Evolutionary conservation across 805 yeast species (phyloP), one percentile per base, ranked within the genome.

Genomic region (Saccharomyces mikatae): DNA sequence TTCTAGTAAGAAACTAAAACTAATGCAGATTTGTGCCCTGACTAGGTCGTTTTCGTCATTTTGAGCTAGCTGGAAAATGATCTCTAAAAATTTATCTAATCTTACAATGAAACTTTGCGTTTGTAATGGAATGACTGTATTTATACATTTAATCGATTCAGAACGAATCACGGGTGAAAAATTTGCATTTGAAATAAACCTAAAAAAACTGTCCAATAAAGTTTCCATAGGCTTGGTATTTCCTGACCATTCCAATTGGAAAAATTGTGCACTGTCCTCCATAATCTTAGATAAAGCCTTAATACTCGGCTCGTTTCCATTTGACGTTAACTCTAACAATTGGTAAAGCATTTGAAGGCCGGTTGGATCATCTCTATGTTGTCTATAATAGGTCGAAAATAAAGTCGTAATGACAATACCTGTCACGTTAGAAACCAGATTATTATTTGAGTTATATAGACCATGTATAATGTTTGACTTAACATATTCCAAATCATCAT

Each of bases 321-420:
- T 69, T 53, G 76, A 68, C 4, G 87, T 79, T 65, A 90, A 71
- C 51, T 79, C 80, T 60, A 91, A 69, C 50, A 92, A 74, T 59
- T 80, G 83, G 1, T 86, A 83, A n/a, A 92, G 71, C 29, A 86
- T 75, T 27, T 76, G 72, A 47, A 87, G 75, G 0, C 96, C 95
- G 47, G 80, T 77, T 10, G 67, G 64, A 57, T 70, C 73, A n/a
- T 66, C 65, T 48, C 74, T 61, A 53, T 69, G 65, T 46, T 66
- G 68, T 54, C 71, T 63, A 56, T 65, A 70, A 53, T 71, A 71
- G 9, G 81, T 75, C 2, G 86, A 76, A 60, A 90, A 86, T 30
- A 94, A 71, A 0, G 96, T 79, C 2, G 97, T 87, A 52, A 92
- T 83, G 50, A 90, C 96, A 64, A 85, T 90, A 44, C 97, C 97